Evolutionary conservation across 148 eudicot genomes (phyloP), one percentile per base, ranked within the genome.

Genomic region (Camellia japonica): DNA sequence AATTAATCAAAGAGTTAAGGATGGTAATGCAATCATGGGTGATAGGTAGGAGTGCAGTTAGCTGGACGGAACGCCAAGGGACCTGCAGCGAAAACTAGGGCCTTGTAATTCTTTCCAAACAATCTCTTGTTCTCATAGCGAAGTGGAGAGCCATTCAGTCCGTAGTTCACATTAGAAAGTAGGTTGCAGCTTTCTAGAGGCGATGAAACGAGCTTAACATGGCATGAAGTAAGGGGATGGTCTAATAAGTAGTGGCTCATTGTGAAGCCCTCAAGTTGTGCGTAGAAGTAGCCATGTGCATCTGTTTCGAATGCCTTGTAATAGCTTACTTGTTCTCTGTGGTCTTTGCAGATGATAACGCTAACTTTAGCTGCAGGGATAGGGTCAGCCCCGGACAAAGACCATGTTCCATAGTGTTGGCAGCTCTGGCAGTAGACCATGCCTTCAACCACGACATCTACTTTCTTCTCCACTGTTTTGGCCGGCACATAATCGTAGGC

Each of bases 361-460:
- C 95, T 86, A 14, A 91, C 69, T 60, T 56, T 78, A 10, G 98
- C 95, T 7, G 80, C 86, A 3, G 81, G 68, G 71, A 93, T 91
- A 49, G 95, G 92, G 83, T 86, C 80, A 14, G 93, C 90, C 14
- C 83, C 90, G 0, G 61, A 65, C 46, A 91, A 71, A 14, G 88
- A 84, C 92, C 87, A 90, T 46, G 93, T 79, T 8, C 95, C 93
- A 0, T 73, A 75, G 72, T 77, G 74, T 46, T 89, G 81, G 83
- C 98, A 95, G 90, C 87, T 91, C 74, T 95, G 98, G 87, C 98
- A 95, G 87, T 87, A 90, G 51, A 95, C 91, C 13, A 88, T 64
- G 20, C 97, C 98, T 89, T 93, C 92, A 3, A 93, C 89, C 30
- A 86, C 94, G 54, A 90, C 90, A 10, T 87, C 87, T 54, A 80